Base-by-base conservation (phyloP, 306 rosid species). In the Vigna nakashimae region DNA sequence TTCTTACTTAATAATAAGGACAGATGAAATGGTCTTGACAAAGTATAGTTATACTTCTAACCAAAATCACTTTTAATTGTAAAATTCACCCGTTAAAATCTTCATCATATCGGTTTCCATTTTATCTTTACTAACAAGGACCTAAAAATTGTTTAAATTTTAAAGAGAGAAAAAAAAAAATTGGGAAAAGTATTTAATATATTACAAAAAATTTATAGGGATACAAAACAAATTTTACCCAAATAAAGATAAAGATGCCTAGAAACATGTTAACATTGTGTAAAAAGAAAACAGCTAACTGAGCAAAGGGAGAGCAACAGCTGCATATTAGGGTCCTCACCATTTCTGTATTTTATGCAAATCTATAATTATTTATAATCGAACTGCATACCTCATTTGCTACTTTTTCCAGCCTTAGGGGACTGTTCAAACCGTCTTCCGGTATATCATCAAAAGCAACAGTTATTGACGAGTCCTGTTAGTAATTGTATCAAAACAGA, bases 371-470 rank as follows among this genome's bases (percentile, higher is more conserved):
- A 62, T 52, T 34, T 57, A 73, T 53, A 69, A 62, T 66, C 32
- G 26, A 79, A 68, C 38, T 45, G 40, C 55, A 59, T 83, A 95
- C 98, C 97, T 95, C 98, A 80, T 95, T 95, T 63, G 97, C 97
- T 80, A 95, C 92, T 82, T 91, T 95, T 82, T 95, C 98, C 48
- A 92, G 84, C 72, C 98, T 89, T 40, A 95, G 85, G 65, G 98
- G 91, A 79, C 92, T 84, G 76, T 90, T 87, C 81, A 95, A 88
- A 65, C 98, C 98, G 28, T 95, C 98, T 70, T 95, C 98, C n/a
- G 98, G 98, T 79, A 95, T 85, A 62, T 95, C 98, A 81, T 91
- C 98, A 82, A 95, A 95, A 71, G 98, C 98, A 82, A 92, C 91
- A 48, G 97, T 92, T 57, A 95, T 91, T 75, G 98, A 95, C 2